Conservation (phyloP, 2,329 filamentous ascomycete species). For the Lasiodiplodia sp. region DNA sequence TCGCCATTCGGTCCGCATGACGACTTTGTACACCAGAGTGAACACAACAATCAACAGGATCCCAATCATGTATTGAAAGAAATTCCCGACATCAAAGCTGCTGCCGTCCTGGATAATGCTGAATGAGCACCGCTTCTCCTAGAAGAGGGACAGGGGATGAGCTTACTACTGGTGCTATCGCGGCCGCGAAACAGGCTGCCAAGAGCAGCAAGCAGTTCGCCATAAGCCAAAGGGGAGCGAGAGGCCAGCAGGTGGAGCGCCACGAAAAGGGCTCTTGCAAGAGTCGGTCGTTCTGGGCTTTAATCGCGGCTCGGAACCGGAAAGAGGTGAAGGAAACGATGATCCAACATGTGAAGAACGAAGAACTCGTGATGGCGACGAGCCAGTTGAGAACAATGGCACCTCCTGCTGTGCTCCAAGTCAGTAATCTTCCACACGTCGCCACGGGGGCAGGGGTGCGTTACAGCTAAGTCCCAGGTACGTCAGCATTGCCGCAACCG, state of each 20-base stretch:
- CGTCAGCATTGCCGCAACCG: constrained; percentile 37
- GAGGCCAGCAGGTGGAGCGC: constrained; percentile 39
- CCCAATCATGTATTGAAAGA: too few relatives aligned
- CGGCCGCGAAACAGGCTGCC: constrained; percentile 14
- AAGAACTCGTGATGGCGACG: constrained; percentile 40
- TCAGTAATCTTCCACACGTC: neutral
- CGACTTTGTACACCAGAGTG: too few relatives aligned
- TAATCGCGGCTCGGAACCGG: constrained; percentile 41
- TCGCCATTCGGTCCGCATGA: too few relatives aligned
- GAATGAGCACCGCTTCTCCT: too few relatives aligned
- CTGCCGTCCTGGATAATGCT: too few relatives aligned
- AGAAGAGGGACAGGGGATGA: too few relatives aligned
- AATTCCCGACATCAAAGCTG: too few relatives aligned
- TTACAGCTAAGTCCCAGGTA: constrained; percentile 41
- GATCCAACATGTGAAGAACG: constrained; percentile 45
- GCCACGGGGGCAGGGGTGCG: neutral
- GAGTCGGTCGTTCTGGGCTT: constrained; percentile 39
- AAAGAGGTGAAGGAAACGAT: constrained; percentile 43
- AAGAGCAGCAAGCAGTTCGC: constrained; percentile 30
- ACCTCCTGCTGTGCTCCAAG: constrained; percentile 31
- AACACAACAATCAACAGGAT: too few relatives aligned
- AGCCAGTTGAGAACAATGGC: constrained; percentile 40
- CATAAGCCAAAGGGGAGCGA: constrained; percentile 39
- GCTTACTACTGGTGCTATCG: constrained; percentile 3
- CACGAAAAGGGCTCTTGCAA: constrained; percentile 41